A percentile compares a stretch with the other conserved stretches of the same genome.
Evolutionary conservation across 2,329 filamentous ascomycete species (phyloP).

Genomic region (Exophiala sp.): DNA sequence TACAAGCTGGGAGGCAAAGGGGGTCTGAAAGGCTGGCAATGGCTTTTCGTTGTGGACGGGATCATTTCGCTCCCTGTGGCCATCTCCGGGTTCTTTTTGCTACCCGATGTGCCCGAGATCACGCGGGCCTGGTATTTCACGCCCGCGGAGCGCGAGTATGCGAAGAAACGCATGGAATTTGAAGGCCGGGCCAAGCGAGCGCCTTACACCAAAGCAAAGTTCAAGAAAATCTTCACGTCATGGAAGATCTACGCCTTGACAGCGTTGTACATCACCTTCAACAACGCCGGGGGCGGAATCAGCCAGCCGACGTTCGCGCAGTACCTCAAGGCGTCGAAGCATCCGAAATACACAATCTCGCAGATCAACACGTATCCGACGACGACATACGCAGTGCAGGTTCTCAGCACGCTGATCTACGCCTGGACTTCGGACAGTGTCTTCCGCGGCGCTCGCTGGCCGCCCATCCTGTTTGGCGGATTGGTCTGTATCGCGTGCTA

Average conservation of each 20-base stretch:
- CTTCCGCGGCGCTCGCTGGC: slow-evolving; percentile 57
- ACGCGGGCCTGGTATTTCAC: slow-evolving; percentile 46
- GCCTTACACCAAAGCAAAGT: slow-evolving; percentile 47
- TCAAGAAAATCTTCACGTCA: slow-evolving; percentile 55
- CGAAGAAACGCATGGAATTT: slow-evolving; percentile 46
- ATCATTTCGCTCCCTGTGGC: slow-evolving; percentile 42
- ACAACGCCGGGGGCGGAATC: slow-evolving; percentile 49
- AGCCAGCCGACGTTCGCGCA: slow-evolving; percentile 53
- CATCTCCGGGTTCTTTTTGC: slow-evolving; percentile 42
- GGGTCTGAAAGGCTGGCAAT: slow-evolving; percentile 44
- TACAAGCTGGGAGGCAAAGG: slow-evolving; percentile 47
- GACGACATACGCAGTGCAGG: slow-evolving; percentile 50
- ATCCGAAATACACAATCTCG: slow-evolving; percentile 43
- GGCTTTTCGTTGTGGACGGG: slow-evolving; percentile 38
- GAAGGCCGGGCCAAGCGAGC: slow-evolving; percentile 44
- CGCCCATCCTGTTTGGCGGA: slow-evolving; percentile 55
- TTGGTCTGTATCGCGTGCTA: slow-evolving; percentile 42
- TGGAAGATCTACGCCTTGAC: slow-evolving; percentile 61
- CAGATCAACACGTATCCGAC: slow-evolving; percentile 54
- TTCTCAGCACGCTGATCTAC: slow-evolving; percentile 56
- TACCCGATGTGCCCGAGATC: slow-evolving; percentile 40
- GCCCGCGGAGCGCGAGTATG: slow-evolving; percentile 40
- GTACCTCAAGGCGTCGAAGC: slow-evolving; percentile 39
- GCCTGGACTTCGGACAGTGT: slow-evolving; percentile 61
- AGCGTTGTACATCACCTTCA: slow-evolving; percentile 58